These are phyloP conservation scores for Hymenotorrendiella dingleyae DNA, from an alignment of 2,329 filamentous ascomycete species.

Conservation along the genomic window DNA sequence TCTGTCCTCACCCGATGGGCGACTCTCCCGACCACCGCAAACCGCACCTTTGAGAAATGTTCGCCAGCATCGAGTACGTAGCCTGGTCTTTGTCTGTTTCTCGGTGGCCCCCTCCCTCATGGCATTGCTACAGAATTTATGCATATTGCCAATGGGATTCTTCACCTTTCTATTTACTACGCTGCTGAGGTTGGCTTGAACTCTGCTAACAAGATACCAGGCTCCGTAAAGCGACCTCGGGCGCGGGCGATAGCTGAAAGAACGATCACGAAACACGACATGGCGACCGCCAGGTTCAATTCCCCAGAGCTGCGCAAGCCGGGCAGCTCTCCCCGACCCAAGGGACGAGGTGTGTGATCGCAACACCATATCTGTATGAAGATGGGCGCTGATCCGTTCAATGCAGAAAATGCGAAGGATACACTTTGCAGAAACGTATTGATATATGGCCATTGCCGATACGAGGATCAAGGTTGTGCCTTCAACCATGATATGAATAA, in stretches of 20 bases:
- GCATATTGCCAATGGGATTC: too few relatives aligned
- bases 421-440: conserved; percentile 88
- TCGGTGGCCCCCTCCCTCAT: too few relatives aligned
- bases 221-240: conserved; percentile 27
- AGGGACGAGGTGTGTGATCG: conserved; percentile 44
- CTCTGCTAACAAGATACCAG: conserved; percentile 20
- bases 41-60: conserved; percentile 24
- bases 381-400: conserved; percentile 16
- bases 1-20: conserved; percentile 13
- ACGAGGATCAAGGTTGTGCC: conserved; percentile 81
- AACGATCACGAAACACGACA: conserved; percentile 15
- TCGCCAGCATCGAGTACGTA: conserved; percentile 26
- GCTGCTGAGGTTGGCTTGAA: not conserved
- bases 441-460: conserved; percentile 89
- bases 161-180: too few relatives aligned
- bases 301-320: conserved; percentile 30
- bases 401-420: conserved; percentile 70
- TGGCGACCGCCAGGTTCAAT: conserved; percentile 30
- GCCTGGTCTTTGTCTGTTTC: conserved; percentile 1
- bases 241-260: conserved; percentile 28
- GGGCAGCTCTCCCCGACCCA: conserved; percentile 51
- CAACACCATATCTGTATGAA: too few relatives aligned
- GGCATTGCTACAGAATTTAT: too few relatives aligned
- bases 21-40: conserved; percentile 4
- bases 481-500: conserved; percentile 82